Conservation (phyloP, 1,284 basidiomycete species). For the Ganoderma sinense region DNA sequence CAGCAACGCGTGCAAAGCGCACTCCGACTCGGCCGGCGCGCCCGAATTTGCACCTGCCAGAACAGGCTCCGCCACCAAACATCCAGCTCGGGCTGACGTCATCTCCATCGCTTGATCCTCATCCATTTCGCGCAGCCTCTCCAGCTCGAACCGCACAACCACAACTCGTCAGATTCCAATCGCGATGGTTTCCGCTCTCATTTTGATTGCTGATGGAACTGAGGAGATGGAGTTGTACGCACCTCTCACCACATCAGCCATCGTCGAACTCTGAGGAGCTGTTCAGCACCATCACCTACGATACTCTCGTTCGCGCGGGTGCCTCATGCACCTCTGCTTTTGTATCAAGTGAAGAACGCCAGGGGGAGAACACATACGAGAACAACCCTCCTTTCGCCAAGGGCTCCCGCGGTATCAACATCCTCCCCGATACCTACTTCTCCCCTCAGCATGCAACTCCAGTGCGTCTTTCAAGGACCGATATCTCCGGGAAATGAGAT, state of each 20-base stretch:
- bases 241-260: not conserved
- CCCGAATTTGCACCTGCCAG: not conserved
- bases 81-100: constrained; percentile 10
- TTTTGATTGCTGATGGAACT: constrained; percentile 89
- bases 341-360: constrained; percentile 50
- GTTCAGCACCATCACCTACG: constrained; percentile 77
- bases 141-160: constrained; percentile 10
- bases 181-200: constrained; percentile 64
- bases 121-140: not conserved
- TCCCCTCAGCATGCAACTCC: constrained; percentile 47
- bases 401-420: constrained; percentile 78
- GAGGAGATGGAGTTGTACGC: constrained; percentile 90
- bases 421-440: constrained; percentile 70
- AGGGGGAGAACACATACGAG: constrained; percentile 16
- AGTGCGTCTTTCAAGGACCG: constrained; percentile 19
- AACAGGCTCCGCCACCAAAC: not conserved
- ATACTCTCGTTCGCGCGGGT: constrained; percentile 81
- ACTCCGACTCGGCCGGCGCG: not conserved
- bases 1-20: not conserved
- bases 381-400: constrained; percentile 54
- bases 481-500: not conserved
- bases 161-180: no score
- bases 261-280: not conserved
- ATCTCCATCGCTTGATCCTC: not conserved
- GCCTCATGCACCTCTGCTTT: constrained; percentile 70